These are phyloP conservation scores for Xylaria palmicola DNA, from an alignment of 495 filamentous ascomycete genomes.

Conservation along the genomic window DNA sequence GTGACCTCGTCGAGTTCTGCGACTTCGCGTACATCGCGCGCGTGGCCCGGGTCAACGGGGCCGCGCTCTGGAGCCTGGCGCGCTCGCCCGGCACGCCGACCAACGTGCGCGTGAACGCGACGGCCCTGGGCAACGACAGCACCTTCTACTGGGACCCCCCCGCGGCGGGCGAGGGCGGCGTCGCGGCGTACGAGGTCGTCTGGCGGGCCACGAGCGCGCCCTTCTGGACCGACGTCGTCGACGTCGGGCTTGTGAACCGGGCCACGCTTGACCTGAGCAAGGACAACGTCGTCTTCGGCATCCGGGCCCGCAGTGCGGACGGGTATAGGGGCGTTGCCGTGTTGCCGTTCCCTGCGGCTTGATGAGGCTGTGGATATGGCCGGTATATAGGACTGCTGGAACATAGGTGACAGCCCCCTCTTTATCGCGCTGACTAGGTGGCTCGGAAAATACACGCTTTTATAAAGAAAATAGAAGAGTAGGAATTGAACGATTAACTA, in stretches of 20 bases:
- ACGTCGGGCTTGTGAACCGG: slow-evolving; percentile 37
- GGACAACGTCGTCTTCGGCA: slow-evolving; percentile 54
- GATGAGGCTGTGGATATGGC: background rate
- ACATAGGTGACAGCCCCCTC: no score
- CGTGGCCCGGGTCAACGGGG: slow-evolving; percentile 51
- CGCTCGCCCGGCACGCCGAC: slow-evolving; percentile 43
- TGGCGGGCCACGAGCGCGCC: slow-evolving; percentile 48
- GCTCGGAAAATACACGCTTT: no score
- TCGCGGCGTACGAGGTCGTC: slow-evolving; percentile 48
- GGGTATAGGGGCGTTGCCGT: slow-evolving; percentile 34
- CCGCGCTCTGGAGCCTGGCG: slow-evolving; percentile 49
- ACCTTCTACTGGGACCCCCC: slow-evolving; percentile 43
- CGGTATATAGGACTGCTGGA: background rate
- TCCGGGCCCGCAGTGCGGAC: slow-evolving; percentile 46
- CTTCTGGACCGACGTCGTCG: slow-evolving; percentile 45
- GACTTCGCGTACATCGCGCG: slow-evolving; percentile 52
- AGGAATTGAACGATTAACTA: no score
- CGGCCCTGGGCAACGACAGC: slow-evolving; percentile 42
- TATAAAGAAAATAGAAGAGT: no score
- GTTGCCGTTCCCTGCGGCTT: slow-evolving; percentile 25
- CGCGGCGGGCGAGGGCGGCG: slow-evolving; percentile 16
- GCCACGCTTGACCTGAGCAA: slow-evolving; percentile 48
- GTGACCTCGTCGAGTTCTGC: slow-evolving; percentile 51
- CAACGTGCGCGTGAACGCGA: slow-evolving; percentile 48
- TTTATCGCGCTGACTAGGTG: no score